phyloP scores from a whole-genome alignment of 768 basidiomycete species.

The Mycena amicta region DNA sequence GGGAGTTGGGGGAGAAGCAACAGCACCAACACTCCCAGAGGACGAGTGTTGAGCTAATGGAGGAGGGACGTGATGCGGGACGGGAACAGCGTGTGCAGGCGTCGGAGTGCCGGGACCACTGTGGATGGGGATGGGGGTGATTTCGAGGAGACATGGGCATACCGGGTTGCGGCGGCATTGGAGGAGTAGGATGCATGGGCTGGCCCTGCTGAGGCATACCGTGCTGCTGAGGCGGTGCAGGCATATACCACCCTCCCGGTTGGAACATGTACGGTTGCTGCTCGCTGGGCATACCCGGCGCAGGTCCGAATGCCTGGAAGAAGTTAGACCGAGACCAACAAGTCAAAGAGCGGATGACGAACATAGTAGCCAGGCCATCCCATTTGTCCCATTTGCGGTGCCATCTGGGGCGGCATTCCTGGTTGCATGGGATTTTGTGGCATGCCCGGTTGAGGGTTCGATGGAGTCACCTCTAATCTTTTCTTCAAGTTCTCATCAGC shows the following conservation, averaged over 20 bases:
- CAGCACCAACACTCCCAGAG: slow-evolving; percentile 47
- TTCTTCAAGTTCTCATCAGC: slow-evolving; percentile 38
- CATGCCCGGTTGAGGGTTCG: slow-evolving; percentile 55
- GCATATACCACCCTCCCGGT: slow-evolving; percentile 43
- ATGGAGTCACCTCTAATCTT: slow-evolving; percentile 37
- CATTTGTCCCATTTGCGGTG: slow-evolving; percentile 38
- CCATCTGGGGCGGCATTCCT: slow-evolving; percentile 38
- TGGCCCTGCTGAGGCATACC: slow-evolving; percentile 45
- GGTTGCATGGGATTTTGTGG: too few species aligned
- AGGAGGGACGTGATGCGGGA: slow-evolving; percentile 40
- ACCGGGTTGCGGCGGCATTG: slow-evolving; percentile 48
- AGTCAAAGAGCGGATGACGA: slow-evolving; percentile 33
- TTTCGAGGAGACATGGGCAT: slow-evolving; percentile 76
- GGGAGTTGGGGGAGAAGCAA: slow-evolving; percentile 72
- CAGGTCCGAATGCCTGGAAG: slow-evolving; percentile 31
- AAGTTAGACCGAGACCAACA: slow-evolving; percentile 1
- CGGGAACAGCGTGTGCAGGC: slow-evolving; percentile 57
- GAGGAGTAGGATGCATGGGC: slow-evolving; percentile 49
- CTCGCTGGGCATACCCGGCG: slow-evolving; percentile 39
- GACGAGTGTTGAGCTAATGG: slow-evolving; percentile 46
- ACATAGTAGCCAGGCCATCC: slow-evolving; percentile 61
- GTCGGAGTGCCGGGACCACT: slow-evolving; percentile 68
- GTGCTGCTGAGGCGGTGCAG: too few species aligned
- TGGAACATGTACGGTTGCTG: slow-evolving; percentile 52
- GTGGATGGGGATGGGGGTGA: slow-evolving; percentile 45